Conservation (phyloP, 305 asterid genomes). For the Solanum hybrid region DNA sequence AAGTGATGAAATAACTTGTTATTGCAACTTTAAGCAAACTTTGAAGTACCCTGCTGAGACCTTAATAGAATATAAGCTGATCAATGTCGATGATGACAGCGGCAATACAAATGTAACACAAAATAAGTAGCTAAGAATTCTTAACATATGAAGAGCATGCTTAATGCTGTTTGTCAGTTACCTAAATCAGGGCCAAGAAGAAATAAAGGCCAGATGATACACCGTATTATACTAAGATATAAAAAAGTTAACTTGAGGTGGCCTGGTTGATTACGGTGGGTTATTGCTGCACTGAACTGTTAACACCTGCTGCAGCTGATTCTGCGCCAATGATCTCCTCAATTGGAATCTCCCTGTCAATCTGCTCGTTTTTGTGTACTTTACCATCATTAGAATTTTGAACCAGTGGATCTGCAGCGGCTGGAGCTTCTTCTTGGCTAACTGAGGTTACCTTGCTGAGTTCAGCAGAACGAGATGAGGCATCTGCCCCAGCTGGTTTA, state of each 20-base stretch:
- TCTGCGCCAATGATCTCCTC: slow-evolving; percentile 1
- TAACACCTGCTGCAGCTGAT: slow-evolving; percentile 13
- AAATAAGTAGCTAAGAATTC: neutral
- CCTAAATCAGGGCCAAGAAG: neutral
- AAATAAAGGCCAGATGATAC: neutral
- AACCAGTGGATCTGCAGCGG: neutral
- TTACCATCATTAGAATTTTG: neutral
- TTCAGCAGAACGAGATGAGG: neutral
- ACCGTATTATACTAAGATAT: neutral
- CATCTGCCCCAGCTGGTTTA: neutral
- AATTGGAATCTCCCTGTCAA: neutral
- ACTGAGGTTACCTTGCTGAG: neutral
- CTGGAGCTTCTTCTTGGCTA: neutral
- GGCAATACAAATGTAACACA: neutral
- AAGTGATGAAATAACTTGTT: neutral
- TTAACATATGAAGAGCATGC: neutral
- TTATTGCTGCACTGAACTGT: neutral
- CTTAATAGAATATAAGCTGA: neutral
- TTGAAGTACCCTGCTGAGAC: neutral
- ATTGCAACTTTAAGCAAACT: neutral
- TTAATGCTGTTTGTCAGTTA: neutral
- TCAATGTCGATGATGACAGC: neutral
- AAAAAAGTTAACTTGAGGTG: neutral
- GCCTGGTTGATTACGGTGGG: neutral
- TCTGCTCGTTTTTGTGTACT: neutral